These are phyloP conservation scores for Pharus latifolius DNA, from an alignment of 176 grass and related monocot species.

Conservation along the genomic window DNA sequence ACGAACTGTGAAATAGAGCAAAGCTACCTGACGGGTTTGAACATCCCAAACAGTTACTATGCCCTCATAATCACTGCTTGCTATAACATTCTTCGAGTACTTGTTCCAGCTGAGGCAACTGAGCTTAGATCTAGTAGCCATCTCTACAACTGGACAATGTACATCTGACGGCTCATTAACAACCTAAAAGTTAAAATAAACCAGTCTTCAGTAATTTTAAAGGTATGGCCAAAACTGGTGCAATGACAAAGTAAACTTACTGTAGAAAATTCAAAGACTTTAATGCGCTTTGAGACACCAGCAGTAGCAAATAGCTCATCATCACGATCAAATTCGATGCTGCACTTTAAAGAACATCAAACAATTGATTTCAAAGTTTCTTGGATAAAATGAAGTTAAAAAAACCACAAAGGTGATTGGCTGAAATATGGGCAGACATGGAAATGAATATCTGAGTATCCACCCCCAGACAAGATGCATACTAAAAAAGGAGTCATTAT, in stretches of 20 bases:
- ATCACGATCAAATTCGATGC: constrained; percentile 98
- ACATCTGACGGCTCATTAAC: constrained; percentile 86
- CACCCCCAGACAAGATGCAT: neutral
- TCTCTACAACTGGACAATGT: constrained; percentile 94
- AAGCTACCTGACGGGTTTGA: constrained; percentile 73
- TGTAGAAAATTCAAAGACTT: constrained; percentile 94
- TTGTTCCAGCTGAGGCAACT: constrained; percentile 99
- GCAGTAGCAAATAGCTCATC: constrained; percentile 97
- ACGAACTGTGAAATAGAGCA: neutral
- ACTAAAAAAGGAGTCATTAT: neutral
- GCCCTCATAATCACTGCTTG: constrained; percentile 98
- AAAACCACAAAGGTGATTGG: neutral
- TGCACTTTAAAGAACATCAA: constrained; percentile 34
- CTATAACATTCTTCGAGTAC: constrained; percentile 99
- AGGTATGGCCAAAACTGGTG: neutral
- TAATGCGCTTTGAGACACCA: constrained; percentile 97
- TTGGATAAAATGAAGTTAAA: neutral
- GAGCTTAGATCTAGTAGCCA: constrained; percentile 92
- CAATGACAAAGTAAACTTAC: constrained; percentile 33
- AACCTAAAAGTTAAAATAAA: constrained; percentile 43
- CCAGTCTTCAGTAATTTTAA: neutral
- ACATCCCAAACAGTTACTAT: constrained; percentile 99
- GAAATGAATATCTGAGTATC: constrained; percentile 2
- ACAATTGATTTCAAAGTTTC: neutral
- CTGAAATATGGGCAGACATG: neutral